phyloP scores from a whole-genome alignment of 805 yeast species.

The Ogataea pilisensis region DNA sequence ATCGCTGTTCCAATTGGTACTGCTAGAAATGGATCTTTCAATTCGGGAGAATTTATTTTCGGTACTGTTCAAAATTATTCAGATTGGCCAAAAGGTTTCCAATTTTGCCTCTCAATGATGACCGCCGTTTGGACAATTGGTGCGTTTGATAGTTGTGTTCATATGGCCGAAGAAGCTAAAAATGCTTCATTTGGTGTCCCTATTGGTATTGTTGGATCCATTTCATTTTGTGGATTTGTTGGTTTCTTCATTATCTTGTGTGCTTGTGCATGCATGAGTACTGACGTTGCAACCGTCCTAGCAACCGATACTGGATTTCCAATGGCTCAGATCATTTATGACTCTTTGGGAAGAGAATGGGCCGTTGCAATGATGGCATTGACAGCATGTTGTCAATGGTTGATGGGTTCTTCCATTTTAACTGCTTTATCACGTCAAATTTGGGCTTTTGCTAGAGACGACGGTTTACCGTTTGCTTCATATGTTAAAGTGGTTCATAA shows the following conservation, averaged over 20 bases:
- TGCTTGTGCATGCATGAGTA: slow-evolving; percentile 49
- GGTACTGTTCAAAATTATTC: slow-evolving; percentile 47
- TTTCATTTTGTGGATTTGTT: slow-evolving; percentile 50
- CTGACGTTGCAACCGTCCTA: slow-evolving; percentile 40
- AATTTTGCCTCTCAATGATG: slow-evolving; percentile 42
- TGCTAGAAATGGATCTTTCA: slow-evolving; percentile 34
- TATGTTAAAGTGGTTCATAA: slow-evolving; percentile 55
- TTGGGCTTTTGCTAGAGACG: slow-evolving; percentile 76
- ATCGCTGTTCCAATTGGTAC: slow-evolving; percentile 67
- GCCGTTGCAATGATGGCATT: slow-evolving; percentile 60
- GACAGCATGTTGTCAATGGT: slow-evolving; percentile 55
- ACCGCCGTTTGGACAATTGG: slow-evolving; percentile 76
- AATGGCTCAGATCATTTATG: slow-evolving; percentile 60
- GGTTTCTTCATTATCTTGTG: slow-evolving; percentile 57
- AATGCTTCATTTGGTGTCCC: slow-evolving; percentile 64
- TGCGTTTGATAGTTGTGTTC: slow-evolving; percentile 68
- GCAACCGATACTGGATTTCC: slow-evolving; percentile 51
- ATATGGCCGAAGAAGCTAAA: slow-evolving; percentile 67
- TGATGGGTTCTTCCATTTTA: slow-evolving; percentile 61
- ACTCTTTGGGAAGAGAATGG: slow-evolving; percentile 61
- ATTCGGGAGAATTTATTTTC: slow-evolving; percentile 51
- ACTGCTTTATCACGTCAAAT: slow-evolving; percentile 67
- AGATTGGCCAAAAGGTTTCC: slow-evolving; percentile 60
- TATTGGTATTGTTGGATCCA: slow-evolving; percentile 57
- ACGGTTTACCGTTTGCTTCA: slow-evolving; percentile 62